phyloP scores from a whole-genome alignment of 2,329 filamentous ascomycete species.

The Colletotrichum paranaense region DNA sequence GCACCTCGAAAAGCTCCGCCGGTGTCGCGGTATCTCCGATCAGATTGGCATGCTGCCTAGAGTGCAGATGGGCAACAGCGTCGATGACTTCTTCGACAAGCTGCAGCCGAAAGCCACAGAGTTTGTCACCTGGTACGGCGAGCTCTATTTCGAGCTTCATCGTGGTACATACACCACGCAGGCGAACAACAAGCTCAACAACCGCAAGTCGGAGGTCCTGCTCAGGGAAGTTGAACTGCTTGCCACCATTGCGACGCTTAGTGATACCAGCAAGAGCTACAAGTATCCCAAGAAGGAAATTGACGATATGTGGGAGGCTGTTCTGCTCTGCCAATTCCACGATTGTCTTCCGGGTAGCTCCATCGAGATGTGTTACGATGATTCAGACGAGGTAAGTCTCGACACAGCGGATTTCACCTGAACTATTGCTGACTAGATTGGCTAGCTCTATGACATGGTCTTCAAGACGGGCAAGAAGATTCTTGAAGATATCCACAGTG shows the following conservation, averaged over 20 bases:
- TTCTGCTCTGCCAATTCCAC: constrained; percentile 95
- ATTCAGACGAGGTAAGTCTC: constrained; percentile 78
- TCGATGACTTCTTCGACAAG: constrained; percentile 93
- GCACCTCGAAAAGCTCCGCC: constrained; percentile 92
- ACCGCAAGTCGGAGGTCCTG: constrained; percentile 85
- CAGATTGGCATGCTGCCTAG: constrained; percentile 85
- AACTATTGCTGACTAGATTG: constrained; percentile 39
- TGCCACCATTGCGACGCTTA: constrained; percentile 85
- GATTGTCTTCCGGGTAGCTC: constrained; percentile 95
- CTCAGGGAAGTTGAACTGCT: constrained; percentile 90
- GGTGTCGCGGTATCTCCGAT: constrained; percentile 92
- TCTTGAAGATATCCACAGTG: constrained; percentile 74
- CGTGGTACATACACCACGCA: constrained; percentile 98
- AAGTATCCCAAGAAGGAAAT: constrained; percentile 95
- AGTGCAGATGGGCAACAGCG: constrained; percentile 87
- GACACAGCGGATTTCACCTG: neutral
- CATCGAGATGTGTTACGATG: constrained; percentile 98
- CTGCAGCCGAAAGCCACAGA: constrained; percentile 83
- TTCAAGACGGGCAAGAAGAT: constrained; percentile 81
- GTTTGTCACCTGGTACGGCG: constrained; percentile 96
- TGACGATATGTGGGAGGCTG: constrained; percentile 94
- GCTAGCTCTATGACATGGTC: constrained; percentile 80
- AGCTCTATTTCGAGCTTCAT: constrained; percentile 97
- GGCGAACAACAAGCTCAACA: constrained; percentile 96
- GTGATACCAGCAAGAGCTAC: constrained; percentile 71